Base-by-base conservation (phyloP, 805 yeast species). In the Metschnikowia similis region DNA sequence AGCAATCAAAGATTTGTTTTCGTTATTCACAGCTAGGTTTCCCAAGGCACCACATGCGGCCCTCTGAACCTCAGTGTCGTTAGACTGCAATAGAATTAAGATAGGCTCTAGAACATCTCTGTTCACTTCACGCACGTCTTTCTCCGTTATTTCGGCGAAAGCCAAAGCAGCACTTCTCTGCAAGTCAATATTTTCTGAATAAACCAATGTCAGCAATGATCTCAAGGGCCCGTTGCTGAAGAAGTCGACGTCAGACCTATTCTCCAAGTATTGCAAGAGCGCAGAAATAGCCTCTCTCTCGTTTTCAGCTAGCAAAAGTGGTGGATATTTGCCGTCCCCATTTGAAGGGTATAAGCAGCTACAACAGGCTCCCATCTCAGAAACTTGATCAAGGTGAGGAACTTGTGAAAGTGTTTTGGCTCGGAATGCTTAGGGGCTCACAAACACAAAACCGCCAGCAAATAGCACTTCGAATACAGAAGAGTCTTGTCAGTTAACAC, bases 21-120 rank as follows among this genome's bases (percentile, higher is more conserved):
- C 97, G 63, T 90, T 91, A 71, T 94, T 90, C 31, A 94, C 99
- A 2, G 99, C 99, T 62, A 94, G 75, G 62, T 94, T 94, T n/a
- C 99, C 99, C 58, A 94, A 74, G 2, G 99, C 98, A 6, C 98
- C 99, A 69, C 98, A 92, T 0, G 99, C 97, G 7, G 99, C 99
- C 48, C 98, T 80, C 71, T 94, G 98, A 35, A 94, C 96, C 70
- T 94, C 99, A 49, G 91, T 81, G 67, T 94, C 99, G 16, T 85
- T 76, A 53, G 87, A 82, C 66, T 92, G 96, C 56, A 94, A 75
- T 45, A 94, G 76, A 43, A 89, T 87, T 53, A 94, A 76, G 38
- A 94, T 91, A 45, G 98, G 99, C 67, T 94, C 97, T 57, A 94
- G 75, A 3, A 92, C 97, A 57, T 89, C 96, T 50, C 95, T 78